Evolutionary conservation across 257 asterid species (phyloP).

Genomic region (Nicotiana tabacum): DNA sequence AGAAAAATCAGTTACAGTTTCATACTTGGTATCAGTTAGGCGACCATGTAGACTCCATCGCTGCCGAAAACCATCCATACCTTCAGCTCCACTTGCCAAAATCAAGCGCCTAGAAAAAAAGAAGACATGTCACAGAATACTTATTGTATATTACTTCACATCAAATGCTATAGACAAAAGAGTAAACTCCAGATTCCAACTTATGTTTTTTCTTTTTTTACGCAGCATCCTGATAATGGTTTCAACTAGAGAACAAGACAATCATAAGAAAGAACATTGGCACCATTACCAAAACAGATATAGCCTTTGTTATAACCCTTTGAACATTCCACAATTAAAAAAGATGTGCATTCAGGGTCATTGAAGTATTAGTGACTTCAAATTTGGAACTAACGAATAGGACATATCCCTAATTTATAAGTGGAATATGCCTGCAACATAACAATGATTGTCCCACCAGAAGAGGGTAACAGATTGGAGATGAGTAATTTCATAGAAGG

Average conservation of each 20-base stretch:
- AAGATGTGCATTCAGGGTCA: not conserved
- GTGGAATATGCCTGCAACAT: not conserved
- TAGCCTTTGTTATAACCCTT: no score
- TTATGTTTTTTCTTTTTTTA: not conserved
- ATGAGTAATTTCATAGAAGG: no score
- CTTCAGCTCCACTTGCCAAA: slow-evolving; percentile 93
- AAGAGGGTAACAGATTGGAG: not conserved
- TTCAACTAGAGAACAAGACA: not conserved
- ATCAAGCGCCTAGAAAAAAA: slow-evolving; percentile 55
- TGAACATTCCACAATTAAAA: no score
- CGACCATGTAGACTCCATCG: slow-evolving; percentile 95
- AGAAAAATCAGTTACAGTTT: not conserved
- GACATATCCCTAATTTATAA: not conserved
- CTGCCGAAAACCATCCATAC: slow-evolving; percentile 84
- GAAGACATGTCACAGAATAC: not conserved
- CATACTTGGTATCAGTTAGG: slow-evolving; percentile 77
- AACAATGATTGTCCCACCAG: not conserved
- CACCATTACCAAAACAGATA: not conserved
- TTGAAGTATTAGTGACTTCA: not conserved
- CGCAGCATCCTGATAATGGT: not conserved
- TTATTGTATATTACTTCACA: not conserved
- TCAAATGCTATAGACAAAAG: not conserved
- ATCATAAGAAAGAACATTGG: not conserved
- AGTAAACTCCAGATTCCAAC: not conserved
- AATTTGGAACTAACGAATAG: no score